Conservation (phyloP, 2,329 filamentous ascomycete species). For the Ophiostoma himal-ulmi region DNA sequence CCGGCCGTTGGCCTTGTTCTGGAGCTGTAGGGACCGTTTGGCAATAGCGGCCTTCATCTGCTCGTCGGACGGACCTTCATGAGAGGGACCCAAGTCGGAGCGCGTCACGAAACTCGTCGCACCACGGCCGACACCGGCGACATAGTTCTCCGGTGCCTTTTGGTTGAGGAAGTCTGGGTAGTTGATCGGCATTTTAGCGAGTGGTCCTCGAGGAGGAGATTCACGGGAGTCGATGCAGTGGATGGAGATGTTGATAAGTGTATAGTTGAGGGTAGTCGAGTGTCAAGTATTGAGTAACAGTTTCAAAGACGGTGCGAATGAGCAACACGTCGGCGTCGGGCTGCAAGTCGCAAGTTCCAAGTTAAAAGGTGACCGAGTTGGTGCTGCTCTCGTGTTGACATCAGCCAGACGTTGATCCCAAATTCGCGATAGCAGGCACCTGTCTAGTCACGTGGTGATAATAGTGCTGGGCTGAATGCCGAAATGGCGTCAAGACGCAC, state of each 20-base stretch:
- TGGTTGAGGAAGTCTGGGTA: slow-evolving; percentile 77
- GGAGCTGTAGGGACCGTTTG: slow-evolving; percentile 81
- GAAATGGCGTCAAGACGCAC: neutral
- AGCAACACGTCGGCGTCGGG: slow-evolving; percentile 2
- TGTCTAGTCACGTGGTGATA: slow-evolving; percentile 20
- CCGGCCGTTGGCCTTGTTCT: slow-evolving; percentile 41
- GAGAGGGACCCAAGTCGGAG: slow-evolving; percentile 89
- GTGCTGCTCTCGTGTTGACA: neutral
- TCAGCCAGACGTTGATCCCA: neutral
- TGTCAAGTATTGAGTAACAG: neutral
- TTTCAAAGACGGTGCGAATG: neutral
- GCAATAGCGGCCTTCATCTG: slow-evolving; percentile 97
- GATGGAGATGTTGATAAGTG: neutral
- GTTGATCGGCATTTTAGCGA: slow-evolving; percentile 40
- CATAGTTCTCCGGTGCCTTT: slow-evolving; percentile 78
- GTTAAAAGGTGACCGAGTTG: neutral
- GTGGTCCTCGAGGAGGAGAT: neutral
- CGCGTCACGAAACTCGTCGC: slow-evolving; percentile 97
- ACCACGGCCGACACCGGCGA: slow-evolving; percentile 93
- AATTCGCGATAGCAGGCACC: slow-evolving; percentile 18
- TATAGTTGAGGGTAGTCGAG: neutral
- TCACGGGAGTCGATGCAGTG: neutral
- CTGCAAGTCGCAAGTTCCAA: neutral
- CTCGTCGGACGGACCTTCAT: slow-evolving; percentile 92
- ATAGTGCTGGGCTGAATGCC: neutral